Evolutionary conservation across 208 protist species (phyloP).

Genomic region (Jaenimonas drosophilae): DNA sequence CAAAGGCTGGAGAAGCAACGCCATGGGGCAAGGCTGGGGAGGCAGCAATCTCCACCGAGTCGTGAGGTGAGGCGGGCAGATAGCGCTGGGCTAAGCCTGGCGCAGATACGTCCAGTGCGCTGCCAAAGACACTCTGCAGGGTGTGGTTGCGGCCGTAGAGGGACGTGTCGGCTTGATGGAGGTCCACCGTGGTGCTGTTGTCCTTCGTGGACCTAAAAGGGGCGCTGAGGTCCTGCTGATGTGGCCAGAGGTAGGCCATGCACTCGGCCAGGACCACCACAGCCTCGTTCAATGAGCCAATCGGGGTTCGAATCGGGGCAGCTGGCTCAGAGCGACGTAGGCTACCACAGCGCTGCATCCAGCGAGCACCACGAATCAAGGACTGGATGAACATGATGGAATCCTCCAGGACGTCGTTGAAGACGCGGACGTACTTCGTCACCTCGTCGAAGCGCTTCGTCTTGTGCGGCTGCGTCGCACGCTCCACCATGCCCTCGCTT

Average conservation of each 20-base stretch:
- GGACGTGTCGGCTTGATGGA: background rate
- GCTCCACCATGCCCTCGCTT: slow-evolving; percentile 1
- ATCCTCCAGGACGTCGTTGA: slow-evolving; percentile 4
- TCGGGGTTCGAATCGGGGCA: background rate
- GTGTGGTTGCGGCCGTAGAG: background rate
- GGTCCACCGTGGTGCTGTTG: background rate
- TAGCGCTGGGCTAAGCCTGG: background rate
- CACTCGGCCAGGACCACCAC: slow-evolving; percentile 1
- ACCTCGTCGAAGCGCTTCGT: slow-evolving; percentile 2
- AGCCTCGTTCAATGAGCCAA: background rate
- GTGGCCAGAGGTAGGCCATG: background rate
- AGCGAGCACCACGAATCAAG: slow-evolving; percentile 4
- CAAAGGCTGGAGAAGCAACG: no score
- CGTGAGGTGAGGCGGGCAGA: background rate
- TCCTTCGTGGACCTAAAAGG: background rate
- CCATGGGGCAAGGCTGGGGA: no score
- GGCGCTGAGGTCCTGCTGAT: background rate
- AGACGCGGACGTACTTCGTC: background rate
- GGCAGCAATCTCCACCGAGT: no score
- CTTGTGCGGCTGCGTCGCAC: background rate
- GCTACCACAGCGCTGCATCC: slow-evolving; percentile 1
- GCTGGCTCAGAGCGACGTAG: background rate
- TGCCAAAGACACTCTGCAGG: background rate
- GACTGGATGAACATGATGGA: slow-evolving; percentile 4
- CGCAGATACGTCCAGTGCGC: background rate